Evolutionary conservation across 257 asterid species (phyloP), one percentile per base, ranked within the genome.

Genomic region (Schizonepeta tenuifolia): DNA sequence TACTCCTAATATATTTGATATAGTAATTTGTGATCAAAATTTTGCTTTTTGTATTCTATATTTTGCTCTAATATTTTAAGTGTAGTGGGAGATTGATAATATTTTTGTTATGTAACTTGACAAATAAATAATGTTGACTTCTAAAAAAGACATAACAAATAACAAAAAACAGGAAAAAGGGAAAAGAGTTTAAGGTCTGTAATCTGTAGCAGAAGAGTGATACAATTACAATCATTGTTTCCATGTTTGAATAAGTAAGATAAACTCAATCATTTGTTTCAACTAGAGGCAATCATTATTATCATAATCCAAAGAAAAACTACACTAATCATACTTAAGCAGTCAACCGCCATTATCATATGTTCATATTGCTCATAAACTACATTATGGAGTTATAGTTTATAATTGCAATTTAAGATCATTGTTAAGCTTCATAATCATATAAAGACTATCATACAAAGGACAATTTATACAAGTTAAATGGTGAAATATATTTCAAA

Each of bases 241-340:
- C 58, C 51, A 68, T 68, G 24, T 76, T 49, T 62, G 67, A 54
- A 43, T 63, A 63, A 35, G 22, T 31, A 38, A 38, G 43, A 50
- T 38, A 17, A 61, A 18, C 20, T 11, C 77, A 87, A 84, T 81
- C 77, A 89, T 79, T 63, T 47, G 69, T 33, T 66, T 56, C 54
- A 65, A 75, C 47, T 57, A 55, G 40, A 20, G 22, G n/a, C 68
- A 61, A 76, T 76, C 61, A 76, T 76, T 49, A 41, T 31, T 61
- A 15, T 67, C 72, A 61, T 73, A 61, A 78, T 73, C 73, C 53
- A 26, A 7, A 47, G 4, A 47, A 22, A 18, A 59, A 63, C 59
- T 21, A 18, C 14, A 17, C 58, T 14, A 33, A 63, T 50, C 35
- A 61, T 36, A 41, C 43, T 60, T 18, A 53, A 69, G 67, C 15